Percentiles rank a stretch among this genome's conserved stretches.
These are phyloP conservation scores for Sporothrix humicola DNA, from an alignment of 2,329 filamentous ascomycete species.

Conservation along the genomic window DNA sequence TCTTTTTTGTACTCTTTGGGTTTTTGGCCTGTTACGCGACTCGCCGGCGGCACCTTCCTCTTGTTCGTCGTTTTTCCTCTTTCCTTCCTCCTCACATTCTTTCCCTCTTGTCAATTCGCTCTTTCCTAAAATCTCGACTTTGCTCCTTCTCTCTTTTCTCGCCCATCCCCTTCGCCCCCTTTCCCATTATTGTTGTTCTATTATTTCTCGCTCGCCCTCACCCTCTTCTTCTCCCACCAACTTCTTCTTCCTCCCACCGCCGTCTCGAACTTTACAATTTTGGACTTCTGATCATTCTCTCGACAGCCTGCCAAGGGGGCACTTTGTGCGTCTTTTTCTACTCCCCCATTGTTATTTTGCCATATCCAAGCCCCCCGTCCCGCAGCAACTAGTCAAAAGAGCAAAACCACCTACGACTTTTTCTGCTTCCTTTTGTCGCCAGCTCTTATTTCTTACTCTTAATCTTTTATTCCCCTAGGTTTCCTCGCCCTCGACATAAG, in stretches of 20 bases:
- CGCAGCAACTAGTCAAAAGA: slow-evolving; percentile 18
- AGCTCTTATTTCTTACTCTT: not conserved
- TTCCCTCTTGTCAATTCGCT: slow-evolving; percentile 17
- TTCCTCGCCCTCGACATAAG: not conserved
- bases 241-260: not conserved
- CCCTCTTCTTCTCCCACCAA: not conserved
- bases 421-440: slow-evolving; percentile 17
- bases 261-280: not conserved
- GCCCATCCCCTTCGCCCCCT: slow-evolving; percentile 25
- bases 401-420: slow-evolving; percentile 15
- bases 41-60: slow-evolving; percentile 18
- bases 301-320: not conserved
- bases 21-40: not conserved
- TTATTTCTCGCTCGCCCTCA: slow-evolving; percentile 15
- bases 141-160: slow-evolving; percentile 7
- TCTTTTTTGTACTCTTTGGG: not conserved
- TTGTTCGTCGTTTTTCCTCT: slow-evolving; percentile 15
- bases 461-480: slow-evolving; percentile 13
- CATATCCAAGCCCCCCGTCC: slow-evolving; percentile 11
- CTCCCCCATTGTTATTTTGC: slow-evolving; percentile 15
- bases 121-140: not conserved
- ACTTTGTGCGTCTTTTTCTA: slow-evolving; percentile 26
- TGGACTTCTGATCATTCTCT: not conserved
- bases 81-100: not conserved
- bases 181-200: slow-evolving; percentile 18